phyloP scores from a whole-genome alignment of 2,329 filamentous ascomycete genomes.

The Ophiostoma tasmaniense region DNA sequence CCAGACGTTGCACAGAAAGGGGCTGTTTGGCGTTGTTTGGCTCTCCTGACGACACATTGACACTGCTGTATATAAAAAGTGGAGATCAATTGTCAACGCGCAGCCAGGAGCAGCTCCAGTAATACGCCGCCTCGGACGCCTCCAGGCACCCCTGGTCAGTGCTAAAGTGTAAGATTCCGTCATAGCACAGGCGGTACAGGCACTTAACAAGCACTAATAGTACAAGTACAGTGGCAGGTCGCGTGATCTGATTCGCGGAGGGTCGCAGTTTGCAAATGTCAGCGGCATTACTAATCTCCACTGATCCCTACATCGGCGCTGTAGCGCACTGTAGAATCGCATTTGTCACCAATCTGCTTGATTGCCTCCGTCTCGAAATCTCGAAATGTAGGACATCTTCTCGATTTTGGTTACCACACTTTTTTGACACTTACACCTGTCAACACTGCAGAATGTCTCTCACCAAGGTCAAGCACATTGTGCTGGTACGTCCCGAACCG shows the following conservation, averaged over 20 bases:
- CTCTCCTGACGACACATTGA: neutral
- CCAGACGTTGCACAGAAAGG: neutral
- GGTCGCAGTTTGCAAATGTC: neutral
- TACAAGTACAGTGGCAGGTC: neutral
- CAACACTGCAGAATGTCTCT: slow-evolving; percentile 47
- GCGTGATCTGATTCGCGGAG: neutral
- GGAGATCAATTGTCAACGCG: neutral
- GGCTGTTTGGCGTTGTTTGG: neutral
- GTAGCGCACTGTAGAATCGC: neutral
- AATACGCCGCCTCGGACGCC: too few species aligned
- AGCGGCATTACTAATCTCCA: neutral
- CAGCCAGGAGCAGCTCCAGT: neutral
- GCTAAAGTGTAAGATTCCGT: neutral
- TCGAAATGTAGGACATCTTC: neutral
- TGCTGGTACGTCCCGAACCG: slow-evolving; percentile 42
- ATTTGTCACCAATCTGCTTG: slow-evolving; percentile 2
- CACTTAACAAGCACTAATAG: neutral
- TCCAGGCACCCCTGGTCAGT: neutral
- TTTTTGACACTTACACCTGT: neutral
- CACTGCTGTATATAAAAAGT: neutral
- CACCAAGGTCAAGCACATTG: slow-evolving; percentile 64
- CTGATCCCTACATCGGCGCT: neutral
- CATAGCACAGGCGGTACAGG: neutral
- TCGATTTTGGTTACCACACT: neutral
- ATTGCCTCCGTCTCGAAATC: neutral